Base-by-base conservation (phyloP, 2,329 filamentous ascomycete genomes). In the Gnomoniopsis smithogilvyi region DNA sequence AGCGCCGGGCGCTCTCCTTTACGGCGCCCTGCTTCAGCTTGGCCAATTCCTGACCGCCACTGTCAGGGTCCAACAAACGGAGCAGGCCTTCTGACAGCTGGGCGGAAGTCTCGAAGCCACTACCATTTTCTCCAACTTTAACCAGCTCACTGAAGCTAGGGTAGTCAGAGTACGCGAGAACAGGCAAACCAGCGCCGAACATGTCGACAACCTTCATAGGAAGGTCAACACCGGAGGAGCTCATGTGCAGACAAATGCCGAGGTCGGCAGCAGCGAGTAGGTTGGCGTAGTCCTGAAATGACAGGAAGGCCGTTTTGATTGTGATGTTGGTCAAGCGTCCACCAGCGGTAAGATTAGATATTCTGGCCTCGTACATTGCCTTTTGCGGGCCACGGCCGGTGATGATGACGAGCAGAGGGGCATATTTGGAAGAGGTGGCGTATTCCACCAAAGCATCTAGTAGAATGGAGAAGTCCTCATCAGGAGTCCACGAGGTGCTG, bases 121-220 rank as follows among this genome's bases (percentile, higher is more conserved):
- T 83, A 1, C 95, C 95, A 70, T 98, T 98, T 43, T 87, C 79
- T 0, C 90, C 89, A 67, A 98, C 93, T 54, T 83, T 88, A 26
- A 99, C 90, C n/a, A 99, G 78, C 75, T 99, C 95, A 2, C 84
- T 79, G 81, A 96, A 96, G 63, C 93, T 94, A 69, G 93, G 87
- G 69, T 96, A 99, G 2, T 83, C 82, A 26, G 84, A 85, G 81
- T 95, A 98, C 3, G 92, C 94, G 0, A 89, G 87, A 0, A 99
- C 95, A 0, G 95, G 95, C 30, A 99, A 77, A 0, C 94, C 95
- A 0, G 93, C 90, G 2, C 95, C 95, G 71, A 99, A 98, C 93
- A 99, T 97, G 71, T 99, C 95, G 15, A 99, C 93, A 1, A 99
- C 92, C 75, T 99, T 99, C 95, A 99, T 99, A 0, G 95, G 95